Evolutionary conservation across 352 stramenopile species (phyloP).

Genomic region (Phytopythium kandeliae): DNA sequence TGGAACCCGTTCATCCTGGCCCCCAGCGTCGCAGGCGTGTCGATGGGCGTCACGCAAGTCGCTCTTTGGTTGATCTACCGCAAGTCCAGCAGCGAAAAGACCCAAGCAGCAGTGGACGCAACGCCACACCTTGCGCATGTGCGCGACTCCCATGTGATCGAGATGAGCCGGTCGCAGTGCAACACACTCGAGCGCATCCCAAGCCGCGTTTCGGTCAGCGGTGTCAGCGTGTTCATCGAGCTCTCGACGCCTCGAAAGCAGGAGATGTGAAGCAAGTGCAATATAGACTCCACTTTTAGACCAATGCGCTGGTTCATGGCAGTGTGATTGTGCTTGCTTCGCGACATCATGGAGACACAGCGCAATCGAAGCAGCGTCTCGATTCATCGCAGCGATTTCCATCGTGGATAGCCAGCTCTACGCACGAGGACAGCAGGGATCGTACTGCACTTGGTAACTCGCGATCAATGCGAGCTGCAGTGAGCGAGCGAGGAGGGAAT

Average conservation of each 20-base stretch:
- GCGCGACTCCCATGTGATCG: not conserved
- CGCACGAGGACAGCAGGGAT: too few relatives aligned
- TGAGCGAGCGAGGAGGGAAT: too few relatives aligned
- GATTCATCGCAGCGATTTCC: too few relatives aligned
- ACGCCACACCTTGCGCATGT: not conserved
- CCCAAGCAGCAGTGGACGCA: not conserved
- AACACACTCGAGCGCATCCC: slow-evolving; percentile 5
- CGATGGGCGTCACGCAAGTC: slow-evolving; percentile 1
- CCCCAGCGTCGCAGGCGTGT: not conserved
- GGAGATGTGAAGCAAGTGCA: not conserved
- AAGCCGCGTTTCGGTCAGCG: slow-evolving; percentile 1
- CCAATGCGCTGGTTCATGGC: too few relatives aligned
- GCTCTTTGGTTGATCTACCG: slow-evolving; percentile 1
- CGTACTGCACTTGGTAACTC: too few relatives aligned
- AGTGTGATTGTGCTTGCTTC: too few relatives aligned
- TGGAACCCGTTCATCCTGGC: slow-evolving; percentile 4
- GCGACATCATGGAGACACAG: not conserved
- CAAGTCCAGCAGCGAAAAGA: not conserved
- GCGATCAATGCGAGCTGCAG: too few relatives aligned
- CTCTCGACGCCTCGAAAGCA: not conserved
- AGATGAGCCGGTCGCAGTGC: slow-evolving; percentile 3
- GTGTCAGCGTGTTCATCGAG: not conserved
- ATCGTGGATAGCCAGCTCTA: too few relatives aligned
- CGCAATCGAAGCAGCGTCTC: not conserved
- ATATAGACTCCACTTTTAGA: too few relatives aligned